phyloP scores from a whole-genome alignment of 2,329 filamentous ascomycete genomes.

The Nannizziopsis arthrosporioides region DNA sequence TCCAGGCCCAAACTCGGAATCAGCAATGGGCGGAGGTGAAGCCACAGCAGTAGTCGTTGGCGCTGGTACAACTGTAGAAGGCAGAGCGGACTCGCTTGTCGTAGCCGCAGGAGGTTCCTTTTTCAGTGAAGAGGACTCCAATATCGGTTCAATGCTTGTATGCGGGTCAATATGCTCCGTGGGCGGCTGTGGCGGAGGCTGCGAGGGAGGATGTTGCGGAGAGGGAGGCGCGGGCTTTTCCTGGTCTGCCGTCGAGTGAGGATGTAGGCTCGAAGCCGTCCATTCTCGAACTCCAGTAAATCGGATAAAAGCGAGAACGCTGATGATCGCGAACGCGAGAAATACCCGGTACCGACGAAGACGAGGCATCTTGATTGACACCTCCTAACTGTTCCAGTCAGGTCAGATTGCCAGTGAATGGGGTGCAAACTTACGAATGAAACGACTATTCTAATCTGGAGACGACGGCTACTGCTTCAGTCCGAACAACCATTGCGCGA shows the following conservation, averaged over 20 bases:
- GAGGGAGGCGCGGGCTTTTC: slow-evolving; percentile 11
- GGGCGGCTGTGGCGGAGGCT: slow-evolving; percentile 1
- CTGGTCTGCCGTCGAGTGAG: slow-evolving; percentile 6
- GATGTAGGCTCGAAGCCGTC: slow-evolving; percentile 14
- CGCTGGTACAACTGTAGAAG: not conserved
- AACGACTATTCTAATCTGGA: no score
- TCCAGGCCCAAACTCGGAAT: slow-evolving; percentile 22
- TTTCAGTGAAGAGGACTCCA: not conserved
- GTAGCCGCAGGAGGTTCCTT: not conserved
- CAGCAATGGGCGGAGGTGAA: slow-evolving; percentile 7
- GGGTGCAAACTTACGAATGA: no score
- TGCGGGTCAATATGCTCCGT: not conserved
- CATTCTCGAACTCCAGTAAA: slow-evolving; percentile 39
- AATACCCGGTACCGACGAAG: slow-evolving; percentile 40
- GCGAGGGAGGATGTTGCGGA: slow-evolving; percentile 5
- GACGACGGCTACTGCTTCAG: not conserved
- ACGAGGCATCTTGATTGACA: slow-evolving; percentile 33
- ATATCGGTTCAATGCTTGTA: not conserved
- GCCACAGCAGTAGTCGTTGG: not conserved
- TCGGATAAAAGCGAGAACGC: slow-evolving; percentile 39
- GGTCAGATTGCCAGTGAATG: no score
- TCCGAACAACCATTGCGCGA: slow-evolving; percentile 6
- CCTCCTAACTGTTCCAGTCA: not conserved
- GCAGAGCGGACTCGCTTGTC: not conserved
- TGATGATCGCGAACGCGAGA: slow-evolving; percentile 34